These are phyloP conservation scores for Penicillium chermesinum DNA, from an alignment of 495 filamentous ascomycete genomes.

Conservation along the genomic window DNA sequence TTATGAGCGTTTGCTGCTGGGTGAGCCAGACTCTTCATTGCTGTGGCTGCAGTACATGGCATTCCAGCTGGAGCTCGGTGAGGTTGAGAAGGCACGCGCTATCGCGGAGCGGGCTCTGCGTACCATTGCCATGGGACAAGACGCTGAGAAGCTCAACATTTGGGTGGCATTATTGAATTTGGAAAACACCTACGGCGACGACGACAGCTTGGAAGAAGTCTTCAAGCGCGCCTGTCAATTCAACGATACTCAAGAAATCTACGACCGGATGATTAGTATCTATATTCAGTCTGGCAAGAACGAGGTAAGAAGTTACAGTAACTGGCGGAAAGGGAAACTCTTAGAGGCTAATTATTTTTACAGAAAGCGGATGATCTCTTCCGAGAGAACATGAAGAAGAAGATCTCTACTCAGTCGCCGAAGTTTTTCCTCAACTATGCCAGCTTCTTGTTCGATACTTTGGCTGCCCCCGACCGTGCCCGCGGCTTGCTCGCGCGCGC, in stretches of 20 bases:
- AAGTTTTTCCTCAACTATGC: conserved; percentile 93
- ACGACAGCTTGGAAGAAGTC: conserved; percentile 76
- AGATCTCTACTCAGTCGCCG: conserved; percentile 62
- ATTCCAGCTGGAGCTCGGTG: conserved; percentile 87
- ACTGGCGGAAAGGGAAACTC: too few species aligned
- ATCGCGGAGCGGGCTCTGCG: conserved; percentile 84
- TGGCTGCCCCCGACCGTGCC: conserved; percentile 63
- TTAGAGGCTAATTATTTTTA: conserved; percentile 31
- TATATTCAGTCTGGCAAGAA: conserved; percentile 87
- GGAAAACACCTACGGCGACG: conserved; percentile 83
- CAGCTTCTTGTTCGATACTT: conserved; percentile 74
- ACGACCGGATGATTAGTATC: conserved; percentile 85
- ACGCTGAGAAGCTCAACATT: conserved; percentile 86
- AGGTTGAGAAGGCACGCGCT: conserved; percentile 76
- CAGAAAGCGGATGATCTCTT: conserved; percentile 90
- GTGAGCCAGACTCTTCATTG: conserved; percentile 80
- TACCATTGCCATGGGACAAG: conserved; percentile 81
- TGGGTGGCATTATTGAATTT: conserved; percentile 94
- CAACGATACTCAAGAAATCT: conserved; percentile 85
- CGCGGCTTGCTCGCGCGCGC: conserved; percentile 81
- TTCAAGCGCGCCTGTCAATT: conserved; percentile 93
- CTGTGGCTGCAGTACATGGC: conserved; percentile 97
- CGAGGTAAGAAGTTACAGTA: conserved; percentile 49
- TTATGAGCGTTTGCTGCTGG: conserved; percentile 87
- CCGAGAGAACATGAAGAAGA: conserved; percentile 78